Evolutionary conservation across 495 filamentous ascomycete species (phyloP).

Genomic region (Aspergillus sparsus): DNA sequence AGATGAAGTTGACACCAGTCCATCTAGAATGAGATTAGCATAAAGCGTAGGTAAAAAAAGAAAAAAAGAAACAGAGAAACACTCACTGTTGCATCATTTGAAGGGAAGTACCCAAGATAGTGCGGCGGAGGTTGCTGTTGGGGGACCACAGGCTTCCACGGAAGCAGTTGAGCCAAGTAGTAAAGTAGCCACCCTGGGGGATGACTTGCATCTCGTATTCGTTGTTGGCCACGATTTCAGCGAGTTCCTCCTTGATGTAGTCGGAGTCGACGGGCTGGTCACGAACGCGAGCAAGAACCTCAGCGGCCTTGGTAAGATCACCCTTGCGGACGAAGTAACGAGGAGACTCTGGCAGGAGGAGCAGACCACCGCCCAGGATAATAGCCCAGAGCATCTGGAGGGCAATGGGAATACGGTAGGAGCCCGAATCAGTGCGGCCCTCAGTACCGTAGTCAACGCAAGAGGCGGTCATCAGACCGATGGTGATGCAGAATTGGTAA

Average conservation of each 20-base stretch:
- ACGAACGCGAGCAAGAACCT: conserved; percentile 44
- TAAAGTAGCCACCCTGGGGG: conserved; percentile 59
- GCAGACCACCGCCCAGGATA: conserved; percentile 63
- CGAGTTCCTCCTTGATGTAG: conserved; percentile 65
- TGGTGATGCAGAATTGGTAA: conserved; percentile 73
- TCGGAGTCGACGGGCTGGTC: conserved; percentile 57
- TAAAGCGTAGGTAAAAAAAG: background rate
- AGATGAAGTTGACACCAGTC: conserved; percentile 90
- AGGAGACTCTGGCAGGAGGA: conserved; percentile 75
- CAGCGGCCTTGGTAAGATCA: conserved; percentile 40
- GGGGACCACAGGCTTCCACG: conserved; percentile 60
- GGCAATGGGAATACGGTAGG: conserved; percentile 71
- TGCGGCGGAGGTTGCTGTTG: conserved; percentile 69
- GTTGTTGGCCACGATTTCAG: conserved; percentile 75
- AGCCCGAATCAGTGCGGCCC: conserved; percentile 58
- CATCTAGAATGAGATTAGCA: conserved; percentile 34
- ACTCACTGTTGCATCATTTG: conserved; percentile 77
- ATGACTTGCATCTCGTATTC: conserved; percentile 66
- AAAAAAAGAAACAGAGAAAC: background rate
- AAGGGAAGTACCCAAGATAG: conserved; percentile 70
- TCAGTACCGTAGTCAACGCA: conserved; percentile 71
- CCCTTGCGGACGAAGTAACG: conserved; percentile 64
- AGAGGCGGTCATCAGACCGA: conserved; percentile 71
- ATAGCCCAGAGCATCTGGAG: conserved; percentile 69
- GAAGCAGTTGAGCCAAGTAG: conserved; percentile 68